Evolutionary conservation across 768 basidiomycete species (phyloP).

Genomic region (Lactarius pseudohatsudake): DNA sequence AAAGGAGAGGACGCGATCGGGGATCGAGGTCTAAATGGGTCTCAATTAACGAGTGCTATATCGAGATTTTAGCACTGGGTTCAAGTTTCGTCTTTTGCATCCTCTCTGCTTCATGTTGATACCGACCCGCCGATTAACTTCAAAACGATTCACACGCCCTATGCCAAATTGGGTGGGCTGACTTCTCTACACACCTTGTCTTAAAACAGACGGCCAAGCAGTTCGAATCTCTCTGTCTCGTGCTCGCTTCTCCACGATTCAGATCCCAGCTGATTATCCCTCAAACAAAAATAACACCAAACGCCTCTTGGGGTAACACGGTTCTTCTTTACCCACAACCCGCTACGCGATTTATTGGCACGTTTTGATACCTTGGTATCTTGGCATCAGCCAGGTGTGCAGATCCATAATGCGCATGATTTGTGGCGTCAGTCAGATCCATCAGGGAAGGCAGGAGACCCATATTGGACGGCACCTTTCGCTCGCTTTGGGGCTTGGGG

Average conservation of each 20-base stretch:
- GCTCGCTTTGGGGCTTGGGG: background rate
- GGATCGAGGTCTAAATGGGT: background rate
- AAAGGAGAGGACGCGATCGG: background rate
- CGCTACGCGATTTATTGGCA: no score
- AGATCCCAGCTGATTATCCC: background rate
- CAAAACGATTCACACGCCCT: background rate
- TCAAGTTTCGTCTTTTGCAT: background rate
- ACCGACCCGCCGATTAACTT: background rate
- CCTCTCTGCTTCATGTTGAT: constrained; percentile 2
- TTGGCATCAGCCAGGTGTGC: background rate
- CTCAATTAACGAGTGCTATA: background rate
- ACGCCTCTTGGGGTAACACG: no score
- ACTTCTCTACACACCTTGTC: background rate
- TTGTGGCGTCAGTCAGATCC: background rate
- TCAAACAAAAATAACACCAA: no score
- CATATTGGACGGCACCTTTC: background rate
- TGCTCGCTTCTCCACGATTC: background rate
- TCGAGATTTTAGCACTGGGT: background rate
- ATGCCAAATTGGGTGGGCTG: background rate
- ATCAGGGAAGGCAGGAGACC: background rate
- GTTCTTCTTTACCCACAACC: no score
- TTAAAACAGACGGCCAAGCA: background rate
- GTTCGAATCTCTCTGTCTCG: no score
- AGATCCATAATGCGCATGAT: background rate
- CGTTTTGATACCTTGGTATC: no score